These are phyloP conservation scores for Boletus reticulatus DNA, from an alignment of 768 basidiomycete species.

Conservation along the genomic window DNA sequence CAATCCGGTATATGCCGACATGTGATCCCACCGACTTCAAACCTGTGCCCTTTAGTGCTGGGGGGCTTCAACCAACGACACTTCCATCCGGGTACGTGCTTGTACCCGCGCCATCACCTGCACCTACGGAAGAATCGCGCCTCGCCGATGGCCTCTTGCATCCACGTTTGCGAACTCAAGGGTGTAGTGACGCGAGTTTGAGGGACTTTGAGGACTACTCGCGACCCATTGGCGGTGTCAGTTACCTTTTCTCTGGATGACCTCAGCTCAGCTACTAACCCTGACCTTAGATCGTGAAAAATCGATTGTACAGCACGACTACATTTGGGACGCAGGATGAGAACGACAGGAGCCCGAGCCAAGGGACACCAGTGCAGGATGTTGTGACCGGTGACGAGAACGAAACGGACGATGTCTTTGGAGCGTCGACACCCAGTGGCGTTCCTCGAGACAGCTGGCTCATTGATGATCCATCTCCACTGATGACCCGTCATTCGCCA, in stretches of 20 bases:
- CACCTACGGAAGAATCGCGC: slow-evolving; percentile 25
- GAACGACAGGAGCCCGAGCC: slow-evolving; percentile 7
- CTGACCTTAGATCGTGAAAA: slow-evolving; percentile 26
- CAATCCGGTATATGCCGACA: background rate
- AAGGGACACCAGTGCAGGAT: slow-evolving; percentile 5
- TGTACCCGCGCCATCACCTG: slow-evolving; percentile 20
- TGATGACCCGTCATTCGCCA: background rate
- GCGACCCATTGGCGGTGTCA: slow-evolving; percentile 31
- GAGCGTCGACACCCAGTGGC: background rate
- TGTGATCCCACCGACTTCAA: background rate
- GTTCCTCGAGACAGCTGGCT: slow-evolving; percentile 11
- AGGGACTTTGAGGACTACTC: slow-evolving; percentile 35
- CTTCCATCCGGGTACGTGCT: slow-evolving; percentile 4
- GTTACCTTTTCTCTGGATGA: background rate
- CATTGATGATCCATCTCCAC: background rate
- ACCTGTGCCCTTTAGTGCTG: background rate
- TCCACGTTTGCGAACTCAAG: slow-evolving; percentile 24
- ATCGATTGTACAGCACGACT: slow-evolving; percentile 31
- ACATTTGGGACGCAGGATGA: slow-evolving; percentile 32
- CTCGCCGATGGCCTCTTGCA: slow-evolving; percentile 30
- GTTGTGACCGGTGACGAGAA: background rate
- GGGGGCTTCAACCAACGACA: background rate
- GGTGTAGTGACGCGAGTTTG: slow-evolving; percentile 26
- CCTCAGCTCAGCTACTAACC: background rate
- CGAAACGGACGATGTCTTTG: slow-evolving; percentile 11